Conservation (phyloP, 495 filamentous ascomycete species). For the Viridothelium virens region DNA sequence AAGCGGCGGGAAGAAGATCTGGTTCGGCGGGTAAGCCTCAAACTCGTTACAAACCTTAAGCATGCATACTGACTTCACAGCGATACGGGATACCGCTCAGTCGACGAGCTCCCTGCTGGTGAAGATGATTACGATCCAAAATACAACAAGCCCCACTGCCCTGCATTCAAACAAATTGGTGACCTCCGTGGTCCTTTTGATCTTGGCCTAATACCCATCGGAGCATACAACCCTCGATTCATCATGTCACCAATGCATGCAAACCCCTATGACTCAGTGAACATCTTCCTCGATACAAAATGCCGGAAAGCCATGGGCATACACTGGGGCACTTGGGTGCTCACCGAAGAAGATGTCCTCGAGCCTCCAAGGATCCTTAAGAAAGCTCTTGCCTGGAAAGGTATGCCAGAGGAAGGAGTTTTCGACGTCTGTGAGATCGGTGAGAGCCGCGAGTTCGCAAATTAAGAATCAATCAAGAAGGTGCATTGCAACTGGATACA, state of each 20-base stretch:
- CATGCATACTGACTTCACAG: slow-evolving; percentile 22
- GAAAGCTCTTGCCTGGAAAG: slow-evolving; percentile 63
- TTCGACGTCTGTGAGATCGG: slow-evolving; percentile 89
- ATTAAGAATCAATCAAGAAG: background rate
- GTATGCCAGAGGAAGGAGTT: slow-evolving; percentile 63
- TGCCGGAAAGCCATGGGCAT: slow-evolving; percentile 81
- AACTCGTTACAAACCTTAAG: background rate
- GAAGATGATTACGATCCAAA: slow-evolving; percentile 68
- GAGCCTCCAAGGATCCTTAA: slow-evolving; percentile 73
- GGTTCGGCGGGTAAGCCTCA: slow-evolving; percentile 53
- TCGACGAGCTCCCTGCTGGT: slow-evolving; percentile 55
- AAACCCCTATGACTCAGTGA: slow-evolving; percentile 79
- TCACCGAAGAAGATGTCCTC: slow-evolving; percentile 78
- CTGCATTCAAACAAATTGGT: slow-evolving; percentile 83
- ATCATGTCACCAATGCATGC: slow-evolving; percentile 62
- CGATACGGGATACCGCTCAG: slow-evolving; percentile 71
- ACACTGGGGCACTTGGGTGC: slow-evolving; percentile 87
- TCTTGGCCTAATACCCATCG: slow-evolving; percentile 89
- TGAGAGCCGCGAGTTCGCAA: slow-evolving; percentile 60
- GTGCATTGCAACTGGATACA: background rate
- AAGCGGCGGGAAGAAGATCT: slow-evolving; percentile 66
- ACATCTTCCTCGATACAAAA: slow-evolving; percentile 82
- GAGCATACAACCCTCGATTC: slow-evolving; percentile 74
- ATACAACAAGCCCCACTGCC: slow-evolving; percentile 66
- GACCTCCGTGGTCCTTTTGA: slow-evolving; percentile 79